Conservation (phyloP, 75 land plant genomes). For the Chamaecyparis obtusa region DNA sequence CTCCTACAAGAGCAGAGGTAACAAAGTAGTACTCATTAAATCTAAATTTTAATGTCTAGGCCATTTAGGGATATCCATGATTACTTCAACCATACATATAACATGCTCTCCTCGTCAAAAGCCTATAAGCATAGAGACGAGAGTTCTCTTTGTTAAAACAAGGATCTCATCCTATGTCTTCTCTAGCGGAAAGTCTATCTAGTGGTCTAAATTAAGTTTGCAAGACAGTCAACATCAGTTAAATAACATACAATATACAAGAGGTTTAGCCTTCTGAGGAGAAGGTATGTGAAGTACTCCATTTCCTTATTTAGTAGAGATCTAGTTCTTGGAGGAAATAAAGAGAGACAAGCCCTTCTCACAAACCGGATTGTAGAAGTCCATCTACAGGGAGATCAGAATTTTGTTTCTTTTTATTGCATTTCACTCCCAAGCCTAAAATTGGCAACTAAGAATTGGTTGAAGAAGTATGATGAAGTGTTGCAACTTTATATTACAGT, state of each 20-base stretch:
- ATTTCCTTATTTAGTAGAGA: neutral
- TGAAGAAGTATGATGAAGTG: no score
- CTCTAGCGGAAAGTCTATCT: neutral
- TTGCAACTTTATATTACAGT: no score
- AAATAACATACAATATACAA: neutral
- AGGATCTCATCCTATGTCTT: neutral
- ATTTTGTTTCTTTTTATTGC: no score
- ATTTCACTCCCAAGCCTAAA: no score
- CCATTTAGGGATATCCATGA: neutral
- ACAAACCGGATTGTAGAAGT: no score
- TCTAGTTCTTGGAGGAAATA: neutral
- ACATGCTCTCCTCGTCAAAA: neutral
- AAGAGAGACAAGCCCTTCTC: neutral
- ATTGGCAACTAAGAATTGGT: no score
- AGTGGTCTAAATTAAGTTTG: neutral
- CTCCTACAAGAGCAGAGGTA: neutral
- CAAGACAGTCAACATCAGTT: neutral
- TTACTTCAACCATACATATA: neutral
- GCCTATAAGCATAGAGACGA: neutral
- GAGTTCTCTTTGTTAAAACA: neutral
- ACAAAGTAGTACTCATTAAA: neutral
- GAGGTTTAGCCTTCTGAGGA: neutral
- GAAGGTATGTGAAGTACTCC: neutral
- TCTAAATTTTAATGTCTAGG: neutral
- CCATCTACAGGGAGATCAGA: no score